Percentiles rank a stretch among this genome's conserved stretches.
phyloP scores from a whole-genome alignment of 306 rosid genomes.

The Prunus mume region DNA sequence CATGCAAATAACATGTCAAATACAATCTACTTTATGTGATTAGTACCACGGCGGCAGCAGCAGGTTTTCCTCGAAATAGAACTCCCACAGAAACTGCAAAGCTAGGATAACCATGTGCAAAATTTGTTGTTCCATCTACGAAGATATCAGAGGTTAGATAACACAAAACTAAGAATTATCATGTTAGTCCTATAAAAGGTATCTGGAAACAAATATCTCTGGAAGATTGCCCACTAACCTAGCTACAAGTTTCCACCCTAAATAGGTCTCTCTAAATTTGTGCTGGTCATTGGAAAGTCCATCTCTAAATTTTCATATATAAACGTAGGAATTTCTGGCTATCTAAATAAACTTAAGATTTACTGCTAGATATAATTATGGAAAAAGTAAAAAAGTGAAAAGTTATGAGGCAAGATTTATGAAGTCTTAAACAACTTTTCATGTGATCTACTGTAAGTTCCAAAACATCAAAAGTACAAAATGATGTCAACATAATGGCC shows the following conservation, averaged over 20 bases:
- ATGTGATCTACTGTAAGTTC: neutral
- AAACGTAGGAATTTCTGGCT: neutral
- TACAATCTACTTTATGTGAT: neutral
- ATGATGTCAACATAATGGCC: neutral
- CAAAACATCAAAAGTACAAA: neutral
- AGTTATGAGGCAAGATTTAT: neutral
- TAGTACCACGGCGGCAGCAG: slow-evolving; percentile 86
- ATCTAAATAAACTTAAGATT: neutral
- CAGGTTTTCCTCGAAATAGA: slow-evolving; percentile 83
- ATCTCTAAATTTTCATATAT: neutral
- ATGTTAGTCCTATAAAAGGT: neutral
- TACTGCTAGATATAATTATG: neutral
- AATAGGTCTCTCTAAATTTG: neutral
- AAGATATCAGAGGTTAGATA: slow-evolving; percentile 31
- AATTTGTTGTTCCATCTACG: slow-evolving; percentile 94
- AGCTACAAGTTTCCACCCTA: neutral
- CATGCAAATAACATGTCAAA: slow-evolving; percentile 13
- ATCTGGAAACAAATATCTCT: neutral
- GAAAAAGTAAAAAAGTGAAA: neutral
- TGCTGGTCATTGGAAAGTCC: neutral
- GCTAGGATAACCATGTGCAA: slow-evolving; percentile 89
- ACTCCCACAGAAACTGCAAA: slow-evolving; percentile 97
- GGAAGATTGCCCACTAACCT: neutral
- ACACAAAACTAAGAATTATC: slow-evolving; percentile 3
- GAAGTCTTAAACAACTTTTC: neutral